These are phyloP conservation scores for Truncatella angustata DNA, from an alignment of 2,329 filamentous ascomycete species.

Conservation along the genomic window DNA sequence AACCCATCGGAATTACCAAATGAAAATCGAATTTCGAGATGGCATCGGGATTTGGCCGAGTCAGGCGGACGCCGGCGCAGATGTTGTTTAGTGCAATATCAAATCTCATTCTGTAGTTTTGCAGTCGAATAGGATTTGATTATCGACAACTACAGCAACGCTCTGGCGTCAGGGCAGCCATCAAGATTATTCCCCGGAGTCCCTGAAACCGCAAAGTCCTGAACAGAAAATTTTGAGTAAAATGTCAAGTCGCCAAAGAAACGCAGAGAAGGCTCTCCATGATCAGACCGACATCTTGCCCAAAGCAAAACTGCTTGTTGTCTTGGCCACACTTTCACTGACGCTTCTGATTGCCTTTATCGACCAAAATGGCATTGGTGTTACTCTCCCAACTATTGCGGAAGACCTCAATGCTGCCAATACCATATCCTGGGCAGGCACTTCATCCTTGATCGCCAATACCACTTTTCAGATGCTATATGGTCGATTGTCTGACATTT, in stretches of 20 bases:
- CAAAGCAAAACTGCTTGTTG: constrained; percentile 28
- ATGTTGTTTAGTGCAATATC: background rate
- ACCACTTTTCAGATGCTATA: constrained; percentile 73
- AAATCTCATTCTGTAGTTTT: too few relatives aligned
- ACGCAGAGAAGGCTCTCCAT: constrained; percentile 9
- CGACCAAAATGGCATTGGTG: constrained; percentile 34
- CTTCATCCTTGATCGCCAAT: constrained; percentile 37
- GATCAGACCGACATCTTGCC: constrained; percentile 22
- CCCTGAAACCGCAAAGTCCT: background rate
- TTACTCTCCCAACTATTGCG: constrained; percentile 35
- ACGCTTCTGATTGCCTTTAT: constrained; percentile 33
- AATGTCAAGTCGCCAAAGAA: constrained; percentile 7
- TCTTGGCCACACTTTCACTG: constrained; percentile 26
- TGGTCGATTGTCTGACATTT: constrained; percentile 65
- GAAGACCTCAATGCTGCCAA: constrained; percentile 27
- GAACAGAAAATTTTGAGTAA: background rate
- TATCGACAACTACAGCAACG: too few relatives aligned
- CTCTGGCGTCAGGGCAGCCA: too few relatives aligned
- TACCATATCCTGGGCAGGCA: constrained; percentile 33
- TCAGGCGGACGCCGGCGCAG: background rate
- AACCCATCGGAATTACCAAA: background rate
- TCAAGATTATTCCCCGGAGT: background rate
- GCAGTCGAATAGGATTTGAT: too few relatives aligned
- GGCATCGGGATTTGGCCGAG: constrained; percentile 1
- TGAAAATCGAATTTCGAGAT: background rate